phyloP scores from a whole-genome alignment of 768 basidiomycete species.

The Leccinum pellstonianum region DNA sequence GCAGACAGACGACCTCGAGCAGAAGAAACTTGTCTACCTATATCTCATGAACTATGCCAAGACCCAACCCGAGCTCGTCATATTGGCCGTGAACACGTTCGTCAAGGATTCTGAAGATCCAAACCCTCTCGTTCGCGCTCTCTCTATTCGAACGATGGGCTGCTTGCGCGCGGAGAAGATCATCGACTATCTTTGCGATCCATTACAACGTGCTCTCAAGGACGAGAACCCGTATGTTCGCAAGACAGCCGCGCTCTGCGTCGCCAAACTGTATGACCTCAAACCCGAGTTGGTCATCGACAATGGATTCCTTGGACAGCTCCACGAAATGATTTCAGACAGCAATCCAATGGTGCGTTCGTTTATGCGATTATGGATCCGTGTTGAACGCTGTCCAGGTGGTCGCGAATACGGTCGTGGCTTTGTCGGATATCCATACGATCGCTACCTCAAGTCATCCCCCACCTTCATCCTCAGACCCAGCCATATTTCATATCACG shows the following conservation, averaged over 20 bases:
- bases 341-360: constrained; percentile 91
- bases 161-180: constrained; percentile 97
- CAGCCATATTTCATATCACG: constrained; percentile 82
- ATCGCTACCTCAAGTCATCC: constrained; percentile 55
- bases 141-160: constrained; percentile 98
- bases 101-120: constrained; percentile 97
- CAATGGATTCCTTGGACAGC: constrained; percentile 85
- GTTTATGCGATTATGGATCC: background rate
- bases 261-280: constrained; percentile 96
- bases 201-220: constrained; percentile 83
- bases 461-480: constrained; percentile 53
- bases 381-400: constrained; percentile 53
- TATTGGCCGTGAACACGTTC: constrained; percentile 98
- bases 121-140: constrained; percentile 93
- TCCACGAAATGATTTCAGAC: constrained; percentile 93
- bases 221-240: constrained; percentile 99
- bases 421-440: constrained; percentile 87
- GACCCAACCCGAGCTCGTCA: constrained; percentile 97
- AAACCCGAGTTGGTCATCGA: constrained; percentile 95
- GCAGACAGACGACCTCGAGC: constrained; percentile 99
- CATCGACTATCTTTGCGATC: constrained; percentile 97
- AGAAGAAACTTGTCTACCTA: constrained; percentile 99
- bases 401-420: constrained; percentile 94
- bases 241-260: constrained; percentile 96
- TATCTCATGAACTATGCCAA: constrained; percentile 99